Base-by-base conservation (phyloP, 106 monocot species). In the Acorus calamus region DNA sequence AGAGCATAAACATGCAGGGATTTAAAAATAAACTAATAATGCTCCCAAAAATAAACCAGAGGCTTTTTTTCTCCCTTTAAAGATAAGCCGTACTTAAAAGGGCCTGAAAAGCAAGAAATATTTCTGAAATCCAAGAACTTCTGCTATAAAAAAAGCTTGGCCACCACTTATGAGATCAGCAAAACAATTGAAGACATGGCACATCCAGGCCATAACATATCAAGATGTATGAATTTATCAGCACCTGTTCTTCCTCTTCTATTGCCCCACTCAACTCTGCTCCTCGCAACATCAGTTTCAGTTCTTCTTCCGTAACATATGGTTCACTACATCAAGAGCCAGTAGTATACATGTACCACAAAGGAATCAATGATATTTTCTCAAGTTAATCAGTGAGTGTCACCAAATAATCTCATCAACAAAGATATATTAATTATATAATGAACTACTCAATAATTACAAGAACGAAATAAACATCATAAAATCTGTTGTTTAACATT, bases 251-350 rank as follows among this genome's bases (percentile, higher is more conserved):
- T 73, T 94, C 94, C 68, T 94, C 89, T 82, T 89, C 94, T 75
- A 94, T 94, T 46, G 94, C 94, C 59, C 94, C 94, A 80, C 94
- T 94, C 69, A 86, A 57, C 63, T 94, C 94, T n/a, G 94, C 94
- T 69, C 94, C 94, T 61, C 94, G 73, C 68, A 94, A 64, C 94
- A 94, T 94, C 76, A 94, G 74, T 67, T 94, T 94, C 56, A 94
- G 52, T 79, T 94, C 94, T 74, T 94, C 89, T 66, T 94, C 94
- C 54, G 89, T 94, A 44, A 94, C 94, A 82, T 89, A 89, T 42
- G 86, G 94, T 73, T 94, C 83, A 64, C 94, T 94, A 69, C 77
- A 78, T 71, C 43, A 8, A 68, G 10, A 62, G 5, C 14, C 11
- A 14, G n/a, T 57, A 13, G 57, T n/a, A 2, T 57, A 10, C n/a